Base-by-base conservation (phyloP, 2,329 filamentous ascomycete species). In the Hirsutella rhossiliensis region DNA sequence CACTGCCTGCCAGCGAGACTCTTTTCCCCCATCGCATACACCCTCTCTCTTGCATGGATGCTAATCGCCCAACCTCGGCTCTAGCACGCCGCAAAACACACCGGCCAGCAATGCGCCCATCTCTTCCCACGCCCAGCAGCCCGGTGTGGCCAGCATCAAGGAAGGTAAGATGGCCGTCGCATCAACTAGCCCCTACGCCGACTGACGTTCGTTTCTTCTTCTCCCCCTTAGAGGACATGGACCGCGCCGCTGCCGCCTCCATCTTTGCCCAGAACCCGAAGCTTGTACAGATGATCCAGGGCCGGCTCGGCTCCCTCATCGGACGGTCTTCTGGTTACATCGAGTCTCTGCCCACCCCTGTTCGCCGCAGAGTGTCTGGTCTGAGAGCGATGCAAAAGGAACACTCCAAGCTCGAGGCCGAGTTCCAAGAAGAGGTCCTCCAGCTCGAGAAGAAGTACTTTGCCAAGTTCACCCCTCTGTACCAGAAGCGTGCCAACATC, bases 391-490 rank as follows among this genome's bases (percentile, higher is more conserved):
- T 98, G 56, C 92, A 98, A 71, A 96, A 96, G 70, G 89, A 97
- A 59, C 92, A 98, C 72, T 87, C 90, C 49, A 96, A 97, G 72
- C 82, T 98, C 56, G 94, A 98, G 75, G 87, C 88, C 43, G 84
- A 96, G 68, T 97, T 98, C 68, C 94, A 98, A 66, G 89, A 97
- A 67, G 94, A 97, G 71, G 89, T 98, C 49, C 78, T 98, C 47
- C 83, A 96, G 67, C 79, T 98, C 27, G 92, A 98, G 77, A 98
- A 98, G 80, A 96, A 96, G 72, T 98, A 95, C 70, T 97, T 97
- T 58, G 87, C 86, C 69, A 97, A 97, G 71, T 98, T 96, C 71
- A 94, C 87, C 44, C 92, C 92, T 48, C 79, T 98, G 41, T 98
- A 98, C 71, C 73, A 96, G 75, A 92, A 92, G 76, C 89, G 92